These are phyloP conservation scores for Botryotinia narcissicola DNA, from an alignment of 2,329 filamentous ascomycete genomes.

Conservation along the genomic window DNA sequence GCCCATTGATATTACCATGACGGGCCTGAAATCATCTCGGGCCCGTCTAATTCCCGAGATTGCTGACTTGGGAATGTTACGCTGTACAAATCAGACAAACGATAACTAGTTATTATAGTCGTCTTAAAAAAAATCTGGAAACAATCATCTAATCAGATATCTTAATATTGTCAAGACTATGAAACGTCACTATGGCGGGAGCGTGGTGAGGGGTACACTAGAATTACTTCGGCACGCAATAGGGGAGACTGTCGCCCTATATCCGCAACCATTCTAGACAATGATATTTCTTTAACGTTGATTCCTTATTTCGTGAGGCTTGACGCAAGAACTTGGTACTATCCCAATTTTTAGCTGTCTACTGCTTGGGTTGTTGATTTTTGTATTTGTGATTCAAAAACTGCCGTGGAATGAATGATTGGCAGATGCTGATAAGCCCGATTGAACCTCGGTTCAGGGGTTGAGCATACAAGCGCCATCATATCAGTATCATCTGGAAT, in stretches of 20 bases:
- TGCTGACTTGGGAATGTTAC: background rate
- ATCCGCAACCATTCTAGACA: no score
- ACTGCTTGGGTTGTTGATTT: background rate
- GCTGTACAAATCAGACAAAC: background rate
- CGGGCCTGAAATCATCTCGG: background rate
- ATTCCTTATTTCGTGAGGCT: background rate
- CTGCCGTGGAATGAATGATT: background rate
- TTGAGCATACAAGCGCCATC: background rate
- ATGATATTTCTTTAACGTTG: no score
- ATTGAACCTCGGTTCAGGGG: background rate
- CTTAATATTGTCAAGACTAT: background rate
- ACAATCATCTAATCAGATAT: background rate
- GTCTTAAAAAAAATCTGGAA: background rate
- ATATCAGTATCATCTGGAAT: background rate
- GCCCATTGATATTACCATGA: background rate
- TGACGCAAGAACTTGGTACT: background rate
- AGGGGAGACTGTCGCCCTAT: background rate
- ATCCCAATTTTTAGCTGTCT: background rate
- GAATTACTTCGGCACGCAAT: background rate
- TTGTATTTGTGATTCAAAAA: background rate
- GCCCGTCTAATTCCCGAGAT: background rate
- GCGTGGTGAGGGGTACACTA: background rate
- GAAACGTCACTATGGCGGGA: background rate
- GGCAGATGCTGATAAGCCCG: background rate
- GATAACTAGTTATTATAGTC: fast-evolving